phyloP scores from a whole-genome alignment of 352 stramenopile species.

The Globisporangium solare region DNA sequence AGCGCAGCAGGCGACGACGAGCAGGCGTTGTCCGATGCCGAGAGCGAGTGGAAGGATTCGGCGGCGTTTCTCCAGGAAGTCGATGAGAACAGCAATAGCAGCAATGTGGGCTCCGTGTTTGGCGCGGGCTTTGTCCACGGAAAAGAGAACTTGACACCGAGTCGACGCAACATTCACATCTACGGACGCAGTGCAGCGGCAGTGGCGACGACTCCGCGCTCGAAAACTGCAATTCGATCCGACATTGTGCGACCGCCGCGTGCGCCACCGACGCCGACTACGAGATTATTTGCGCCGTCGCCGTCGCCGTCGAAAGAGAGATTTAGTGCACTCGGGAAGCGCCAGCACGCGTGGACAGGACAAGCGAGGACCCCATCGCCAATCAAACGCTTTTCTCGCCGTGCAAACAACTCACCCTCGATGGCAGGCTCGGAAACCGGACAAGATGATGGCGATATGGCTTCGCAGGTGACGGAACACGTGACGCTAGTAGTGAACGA shows the following conservation, averaged over 20 bases:
- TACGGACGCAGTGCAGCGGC: constrained; percentile 2
- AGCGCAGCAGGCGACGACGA: constrained; percentile 6
- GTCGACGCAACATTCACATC: constrained; percentile 13
- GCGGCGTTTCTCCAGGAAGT: constrained; percentile 13
- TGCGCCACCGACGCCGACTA: constrained; percentile 7
- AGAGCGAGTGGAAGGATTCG: constrained; percentile 16
- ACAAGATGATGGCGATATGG: neutral
- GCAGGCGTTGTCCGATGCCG: neutral
- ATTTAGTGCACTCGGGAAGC: constrained; percentile 20
- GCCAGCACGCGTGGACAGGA: neutral
- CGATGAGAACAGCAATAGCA: constrained; percentile 1
- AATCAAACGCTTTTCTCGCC: neutral
- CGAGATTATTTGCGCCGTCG: neutral
- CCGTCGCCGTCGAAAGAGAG: neutral
- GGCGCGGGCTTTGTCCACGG: constrained; percentile 3
- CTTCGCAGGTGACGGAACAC: neutral
- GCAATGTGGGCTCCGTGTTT: neutral
- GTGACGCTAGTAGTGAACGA: constrained; percentile 48
- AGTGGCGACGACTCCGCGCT: constrained; percentile 1
- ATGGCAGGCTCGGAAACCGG: neutral
- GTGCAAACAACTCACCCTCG: neutral
- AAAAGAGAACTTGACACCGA: constrained; percentile 22
- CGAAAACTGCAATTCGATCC: constrained; percentile 1
- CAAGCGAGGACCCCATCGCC: neutral
- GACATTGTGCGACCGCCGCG: constrained; percentile 8